Evolutionary conservation across 371 early-diverging fungal species (phyloP).

Genomic region (Basidiobolus meristosporus): DNA sequence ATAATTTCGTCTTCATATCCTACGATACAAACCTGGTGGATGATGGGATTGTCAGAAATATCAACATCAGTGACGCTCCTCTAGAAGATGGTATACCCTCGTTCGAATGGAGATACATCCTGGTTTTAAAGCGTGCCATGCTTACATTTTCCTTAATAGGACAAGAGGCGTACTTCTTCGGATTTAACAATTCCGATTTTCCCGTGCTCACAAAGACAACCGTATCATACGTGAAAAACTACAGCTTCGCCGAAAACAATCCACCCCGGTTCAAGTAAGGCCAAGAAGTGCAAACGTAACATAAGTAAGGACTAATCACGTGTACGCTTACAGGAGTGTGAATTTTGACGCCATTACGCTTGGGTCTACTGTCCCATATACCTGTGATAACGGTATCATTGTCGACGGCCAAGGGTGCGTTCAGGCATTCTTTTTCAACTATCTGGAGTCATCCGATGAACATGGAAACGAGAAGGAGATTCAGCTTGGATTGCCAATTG

Average conservation of each 20-base stretch:
- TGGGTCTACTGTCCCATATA: constrained; percentile 64
- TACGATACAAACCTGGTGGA: constrained; percentile 46
- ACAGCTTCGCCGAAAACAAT: constrained; percentile 55
- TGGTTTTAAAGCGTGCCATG: not conserved
- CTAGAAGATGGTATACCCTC: constrained; percentile 40
- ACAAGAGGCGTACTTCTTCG: constrained; percentile 39
- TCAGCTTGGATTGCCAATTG: constrained; percentile 52
- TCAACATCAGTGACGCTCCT: constrained; percentile 28
- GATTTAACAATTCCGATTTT: constrained; percentile 60
- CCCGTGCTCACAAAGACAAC: constrained; percentile 45
- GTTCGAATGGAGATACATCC: no score
- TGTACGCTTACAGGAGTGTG: constrained; percentile 39
- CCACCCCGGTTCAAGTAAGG: constrained; percentile 81
- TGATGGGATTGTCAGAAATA: constrained; percentile 35
- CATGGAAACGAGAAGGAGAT: constrained; percentile 52
- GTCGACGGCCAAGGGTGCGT: constrained; percentile 51
- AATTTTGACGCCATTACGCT: constrained; percentile 71
- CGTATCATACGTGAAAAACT: constrained; percentile 55
- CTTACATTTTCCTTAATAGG: no score
- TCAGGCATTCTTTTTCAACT: constrained; percentile 68
- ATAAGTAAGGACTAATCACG: no score
- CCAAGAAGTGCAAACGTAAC: no score
- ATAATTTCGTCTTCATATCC: constrained; percentile 56
- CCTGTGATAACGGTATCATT: constrained; percentile 68
- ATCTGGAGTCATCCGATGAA: constrained; percentile 48